These are phyloP conservation scores for Saturnispora zaruensis DNA, from an alignment of 805 yeast species.

Conservation along the genomic window DNA sequence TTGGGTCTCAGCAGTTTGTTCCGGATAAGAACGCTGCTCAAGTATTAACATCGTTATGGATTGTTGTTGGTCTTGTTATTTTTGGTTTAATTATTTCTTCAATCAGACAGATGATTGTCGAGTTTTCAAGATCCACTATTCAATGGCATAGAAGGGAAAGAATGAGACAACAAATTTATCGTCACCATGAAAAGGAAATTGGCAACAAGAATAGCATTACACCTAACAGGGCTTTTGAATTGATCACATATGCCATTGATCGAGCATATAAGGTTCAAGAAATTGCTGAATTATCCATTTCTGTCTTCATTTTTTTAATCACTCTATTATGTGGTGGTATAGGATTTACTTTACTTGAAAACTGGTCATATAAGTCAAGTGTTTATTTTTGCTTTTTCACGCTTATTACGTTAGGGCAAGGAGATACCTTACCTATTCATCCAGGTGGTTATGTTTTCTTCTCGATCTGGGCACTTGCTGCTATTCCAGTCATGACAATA, in stretches of 20 bases:
- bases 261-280: conserved; percentile 34
- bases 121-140: conserved; percentile 53
- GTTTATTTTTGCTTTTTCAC: conserved; percentile 74
- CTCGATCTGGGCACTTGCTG: conserved; percentile 70
- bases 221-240: conserved; percentile 40
- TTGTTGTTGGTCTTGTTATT: conserved; percentile 60
- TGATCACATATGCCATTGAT: conserved; percentile 45
- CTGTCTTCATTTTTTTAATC: conserved; percentile 37
- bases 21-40: conserved; percentile 48
- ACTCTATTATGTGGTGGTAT: conserved; percentile 74
- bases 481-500: conserved; percentile 83
- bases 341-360: conserved; percentile 50
- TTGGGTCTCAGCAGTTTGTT: conserved; percentile 71
- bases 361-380: conserved; percentile 63
- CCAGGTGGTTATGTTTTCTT: conserved; percentile 67
- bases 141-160: conserved; percentile 59
- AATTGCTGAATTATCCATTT: conserved; percentile 30
- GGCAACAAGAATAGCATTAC: not conserved
- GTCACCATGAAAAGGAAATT: conserved; percentile 14
- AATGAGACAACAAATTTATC: conserved; percentile 32
- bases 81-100: conserved; percentile 69
- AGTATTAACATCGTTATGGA: conserved; percentile 52
- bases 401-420: conserved; percentile 78
- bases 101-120: conserved; percentile 54
- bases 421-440: conserved; percentile 57